A percentile compares a stretch with the other conserved stretches of the same genome.
These are phyloP conservation scores for Trichomonascaceae sp. DNA, from an alignment of 1,139 yeast genomes.

Conservation along the genomic window DNA sequence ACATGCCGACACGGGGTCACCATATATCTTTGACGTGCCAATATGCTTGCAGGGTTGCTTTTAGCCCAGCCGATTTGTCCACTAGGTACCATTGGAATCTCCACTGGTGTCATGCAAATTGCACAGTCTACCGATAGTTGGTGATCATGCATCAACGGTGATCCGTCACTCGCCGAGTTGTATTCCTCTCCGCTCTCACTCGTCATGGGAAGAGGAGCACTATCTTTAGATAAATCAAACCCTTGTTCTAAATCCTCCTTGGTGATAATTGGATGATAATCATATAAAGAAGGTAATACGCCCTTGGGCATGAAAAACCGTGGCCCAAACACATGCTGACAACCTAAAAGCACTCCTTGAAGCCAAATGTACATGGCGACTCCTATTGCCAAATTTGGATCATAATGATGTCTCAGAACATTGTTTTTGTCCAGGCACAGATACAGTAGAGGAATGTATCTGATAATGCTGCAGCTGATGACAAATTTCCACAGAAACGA, in stretches of 20 bases:
- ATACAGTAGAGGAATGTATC: conserved; percentile 63
- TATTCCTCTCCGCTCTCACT: neutral
- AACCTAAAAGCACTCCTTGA: conserved; percentile 50
- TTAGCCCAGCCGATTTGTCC: conserved; percentile 29
- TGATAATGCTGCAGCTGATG: conserved; percentile 54
- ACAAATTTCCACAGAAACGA: conserved; percentile 69
- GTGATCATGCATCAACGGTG: conserved; percentile 3
- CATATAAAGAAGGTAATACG: conserved; percentile 70
- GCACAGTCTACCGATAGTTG: conserved; percentile 58
- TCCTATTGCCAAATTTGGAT: conserved; percentile 42
- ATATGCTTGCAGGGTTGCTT: conserved; percentile 28
- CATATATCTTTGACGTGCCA: conserved; percentile 54
- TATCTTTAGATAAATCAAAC: conserved; percentile 23
- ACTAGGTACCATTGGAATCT: conserved; percentile 48
- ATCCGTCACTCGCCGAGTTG: neutral
- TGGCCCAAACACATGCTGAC: conserved; percentile 68
- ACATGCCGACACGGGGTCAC: conserved; percentile 89
- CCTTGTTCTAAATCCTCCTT: conserved; percentile 61
- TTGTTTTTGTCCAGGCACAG: conserved; percentile 40
- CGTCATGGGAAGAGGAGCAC: conserved; percentile 14
- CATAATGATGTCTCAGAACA: conserved; percentile 53
- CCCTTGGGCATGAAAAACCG: conserved; percentile 76
- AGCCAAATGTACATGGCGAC: conserved; percentile 48
- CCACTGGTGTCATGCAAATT: conserved; percentile 77
- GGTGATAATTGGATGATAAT: conserved; percentile 65